Percentiles rank a stretch among this genome's conserved stretches.
These are phyloP conservation scores for Coemansia sp. DNA, from an alignment of 192 early-diverging fungal genomes.

Conservation along the genomic window DNA sequence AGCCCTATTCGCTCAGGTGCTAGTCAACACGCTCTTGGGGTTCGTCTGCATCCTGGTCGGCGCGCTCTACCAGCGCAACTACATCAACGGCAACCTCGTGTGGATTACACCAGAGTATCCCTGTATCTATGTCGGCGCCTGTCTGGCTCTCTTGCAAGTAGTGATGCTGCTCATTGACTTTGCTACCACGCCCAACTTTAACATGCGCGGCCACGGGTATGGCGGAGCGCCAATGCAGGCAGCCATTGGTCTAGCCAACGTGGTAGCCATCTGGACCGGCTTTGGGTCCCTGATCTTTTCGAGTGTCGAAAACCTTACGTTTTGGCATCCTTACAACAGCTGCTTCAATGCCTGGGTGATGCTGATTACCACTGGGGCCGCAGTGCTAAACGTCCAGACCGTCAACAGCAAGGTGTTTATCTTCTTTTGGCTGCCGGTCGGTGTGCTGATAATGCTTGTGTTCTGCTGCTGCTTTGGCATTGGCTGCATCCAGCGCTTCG, in stretches of 20 bases:
- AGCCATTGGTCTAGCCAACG: constrained; percentile 42
- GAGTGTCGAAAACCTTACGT: constrained; percentile 28
- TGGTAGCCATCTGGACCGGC: constrained; percentile 56
- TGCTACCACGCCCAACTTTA: constrained; percentile 45
- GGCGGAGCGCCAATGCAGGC: constrained; percentile 46
- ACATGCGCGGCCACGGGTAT: constrained; percentile 44
- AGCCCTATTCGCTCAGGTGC: constrained; percentile 30
- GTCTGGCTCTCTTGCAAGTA: constrained; percentile 44
- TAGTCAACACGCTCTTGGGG: constrained; percentile 43
- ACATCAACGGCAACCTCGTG: constrained; percentile 27
- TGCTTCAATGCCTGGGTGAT: constrained; percentile 49
- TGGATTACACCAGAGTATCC: constrained; percentile 54
- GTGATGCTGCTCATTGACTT: constrained; percentile 36
- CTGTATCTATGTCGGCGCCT: constrained; percentile 48
- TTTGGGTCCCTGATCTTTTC: constrained; percentile 52
- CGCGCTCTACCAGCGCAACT: constrained; percentile 50
- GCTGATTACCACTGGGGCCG: constrained; percentile 47
- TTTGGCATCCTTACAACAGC: constrained; percentile 56
- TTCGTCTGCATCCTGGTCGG: constrained; percentile 38
- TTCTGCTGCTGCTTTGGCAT: constrained; percentile 50
- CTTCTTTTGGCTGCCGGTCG: constrained; percentile 57
- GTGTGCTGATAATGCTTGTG: constrained; percentile 52
- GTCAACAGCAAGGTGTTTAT: constrained; percentile 51
- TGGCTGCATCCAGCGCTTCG: constrained; percentile 49
- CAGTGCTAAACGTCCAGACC: constrained; percentile 31